These are phyloP conservation scores for Chenopodium quinoa DNA, from an alignment of 148 eudicot genomes.

Conservation along the genomic window DNA sequence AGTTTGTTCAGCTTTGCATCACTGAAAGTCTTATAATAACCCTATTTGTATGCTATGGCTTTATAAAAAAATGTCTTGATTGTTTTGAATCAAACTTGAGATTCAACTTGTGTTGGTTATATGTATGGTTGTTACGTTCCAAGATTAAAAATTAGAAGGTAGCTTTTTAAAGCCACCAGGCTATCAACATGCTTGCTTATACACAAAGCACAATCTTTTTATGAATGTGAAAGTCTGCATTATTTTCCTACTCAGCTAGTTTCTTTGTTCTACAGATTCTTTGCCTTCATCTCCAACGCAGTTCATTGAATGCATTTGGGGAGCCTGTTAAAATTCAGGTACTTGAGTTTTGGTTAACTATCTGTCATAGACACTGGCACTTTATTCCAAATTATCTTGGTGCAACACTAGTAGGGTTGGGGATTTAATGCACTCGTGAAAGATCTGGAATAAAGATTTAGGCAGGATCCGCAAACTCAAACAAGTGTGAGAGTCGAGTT, in stretches of 20 bases:
- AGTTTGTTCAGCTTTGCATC: too few species aligned
- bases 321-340: constrained; percentile 76
- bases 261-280: constrained; percentile 51
- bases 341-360: constrained; percentile 10
- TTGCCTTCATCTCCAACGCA: constrained; percentile 86
- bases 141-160: not conserved
- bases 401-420: not conserved
- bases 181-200: not conserved
- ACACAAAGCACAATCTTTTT: not conserved
- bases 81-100: not conserved
- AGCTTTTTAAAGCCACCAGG: not conserved
- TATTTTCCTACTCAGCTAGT: constrained; percentile 1
- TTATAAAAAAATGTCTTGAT: not conserved
- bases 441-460: not conserved
- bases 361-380: not conserved
- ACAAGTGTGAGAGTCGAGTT: not conserved
- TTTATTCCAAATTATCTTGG: not conserved
- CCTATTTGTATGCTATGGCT: not conserved
- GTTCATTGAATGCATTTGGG: constrained; percentile 63
- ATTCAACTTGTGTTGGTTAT: constrained; percentile 4
- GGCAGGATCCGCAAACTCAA: not conserved
- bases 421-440: not conserved
- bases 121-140: not conserved
- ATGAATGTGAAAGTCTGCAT: too few species aligned
- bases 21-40: too few species aligned